phyloP scores from a whole-genome alignment of 2,329 filamentous ascomycete genomes.

The Fusarium irregulare region DNA sequence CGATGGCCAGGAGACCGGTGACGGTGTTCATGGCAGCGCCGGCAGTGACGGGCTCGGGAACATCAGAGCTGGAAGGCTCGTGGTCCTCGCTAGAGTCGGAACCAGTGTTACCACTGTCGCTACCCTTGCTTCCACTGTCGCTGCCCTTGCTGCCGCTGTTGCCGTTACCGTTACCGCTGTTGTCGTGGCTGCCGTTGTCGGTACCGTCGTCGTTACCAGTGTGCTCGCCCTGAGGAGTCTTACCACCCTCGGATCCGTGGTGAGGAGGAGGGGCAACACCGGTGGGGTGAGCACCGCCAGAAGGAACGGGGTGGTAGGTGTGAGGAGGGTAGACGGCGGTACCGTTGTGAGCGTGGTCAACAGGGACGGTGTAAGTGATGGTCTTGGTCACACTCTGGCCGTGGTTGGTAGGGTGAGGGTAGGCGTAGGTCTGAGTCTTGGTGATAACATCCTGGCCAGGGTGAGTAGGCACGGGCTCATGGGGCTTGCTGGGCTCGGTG shows the following conservation, averaged over 20 bases:
- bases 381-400: slow-evolving; percentile 43
- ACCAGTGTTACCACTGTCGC: background rate
- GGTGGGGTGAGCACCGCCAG: slow-evolving; percentile 33
- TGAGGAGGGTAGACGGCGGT: slow-evolving; percentile 37
- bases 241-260: slow-evolving; percentile 32
- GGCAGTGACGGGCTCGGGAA: slow-evolving; percentile 41
- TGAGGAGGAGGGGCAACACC: slow-evolving; percentile 21
- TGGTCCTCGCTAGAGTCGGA: slow-evolving; percentile 25
- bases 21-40: slow-evolving; percentile 48
- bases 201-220: slow-evolving; percentile 13
- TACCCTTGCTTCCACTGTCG: slow-evolving; percentile 1
- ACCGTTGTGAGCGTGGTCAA: slow-evolving; percentile 29
- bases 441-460: slow-evolving; percentile 40
- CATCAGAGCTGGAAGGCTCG: slow-evolving; percentile 26
- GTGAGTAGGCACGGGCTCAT: slow-evolving; percentile 33
- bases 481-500: slow-evolving; percentile 36
- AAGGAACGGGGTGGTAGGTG: slow-evolving; percentile 36
- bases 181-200: background rate
- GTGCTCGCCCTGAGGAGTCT: slow-evolving; percentile 27
- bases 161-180: background rate
- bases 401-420: slow-evolving; percentile 42
- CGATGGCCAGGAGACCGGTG: slow-evolving; percentile 52
- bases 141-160: background rate
- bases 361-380: slow-evolving; percentile 43
- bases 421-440: slow-evolving; percentile 44